Percentiles rank a stretch among this genome's conserved stretches.
Evolutionary conservation across 2,329 filamentous ascomycete species (phyloP).

Genomic region (Ascomycota sp.): DNA sequence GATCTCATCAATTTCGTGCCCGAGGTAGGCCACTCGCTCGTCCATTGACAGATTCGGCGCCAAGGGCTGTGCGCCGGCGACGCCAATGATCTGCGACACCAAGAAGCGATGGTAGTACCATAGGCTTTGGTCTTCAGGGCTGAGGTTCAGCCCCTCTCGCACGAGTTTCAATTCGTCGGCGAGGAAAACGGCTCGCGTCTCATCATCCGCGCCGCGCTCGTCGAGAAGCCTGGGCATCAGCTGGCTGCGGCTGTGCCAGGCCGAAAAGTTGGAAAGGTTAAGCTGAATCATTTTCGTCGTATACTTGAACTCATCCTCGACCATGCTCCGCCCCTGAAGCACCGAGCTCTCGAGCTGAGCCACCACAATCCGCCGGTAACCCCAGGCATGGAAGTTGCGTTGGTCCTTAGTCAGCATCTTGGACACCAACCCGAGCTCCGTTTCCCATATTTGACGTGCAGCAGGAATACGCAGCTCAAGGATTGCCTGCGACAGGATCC

Average conservation of each 20-base stretch:
- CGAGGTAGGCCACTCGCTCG: background rate
- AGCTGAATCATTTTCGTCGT: conserved; percentile 67
- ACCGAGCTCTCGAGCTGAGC: conserved; percentile 42
- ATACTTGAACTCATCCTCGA: conserved; percentile 66
- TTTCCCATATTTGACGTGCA: conserved; percentile 53
- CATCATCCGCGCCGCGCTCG: background rate
- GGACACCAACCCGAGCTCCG: conserved; percentile 58
- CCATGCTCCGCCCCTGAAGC: conserved; percentile 37
- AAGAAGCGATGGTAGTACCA: conserved; percentile 2
- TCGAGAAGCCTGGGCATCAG: conserved; percentile 35
- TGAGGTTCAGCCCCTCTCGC: conserved; percentile 1
- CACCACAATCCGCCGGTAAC: conserved; percentile 64
- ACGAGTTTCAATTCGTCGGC: background rate
- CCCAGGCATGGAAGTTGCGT: conserved; percentile 93
- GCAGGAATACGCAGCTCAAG: conserved; percentile 30
- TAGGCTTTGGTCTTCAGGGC: conserved; percentile 1
- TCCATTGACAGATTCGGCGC: background rate
- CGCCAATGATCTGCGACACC: conserved; percentile 1
- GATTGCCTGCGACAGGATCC: conserved; percentile 56
- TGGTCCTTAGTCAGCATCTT: conserved; percentile 77
- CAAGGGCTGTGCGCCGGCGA: background rate
- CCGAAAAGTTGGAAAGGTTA: conserved; percentile 90
- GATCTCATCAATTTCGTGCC: conserved; percentile 1
- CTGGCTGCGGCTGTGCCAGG: conserved; percentile 79
- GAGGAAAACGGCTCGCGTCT: background rate